Base-by-base conservation (phyloP, 2,329 filamentous ascomycete species). In the Aotearoamyces nothofagi region DNA sequence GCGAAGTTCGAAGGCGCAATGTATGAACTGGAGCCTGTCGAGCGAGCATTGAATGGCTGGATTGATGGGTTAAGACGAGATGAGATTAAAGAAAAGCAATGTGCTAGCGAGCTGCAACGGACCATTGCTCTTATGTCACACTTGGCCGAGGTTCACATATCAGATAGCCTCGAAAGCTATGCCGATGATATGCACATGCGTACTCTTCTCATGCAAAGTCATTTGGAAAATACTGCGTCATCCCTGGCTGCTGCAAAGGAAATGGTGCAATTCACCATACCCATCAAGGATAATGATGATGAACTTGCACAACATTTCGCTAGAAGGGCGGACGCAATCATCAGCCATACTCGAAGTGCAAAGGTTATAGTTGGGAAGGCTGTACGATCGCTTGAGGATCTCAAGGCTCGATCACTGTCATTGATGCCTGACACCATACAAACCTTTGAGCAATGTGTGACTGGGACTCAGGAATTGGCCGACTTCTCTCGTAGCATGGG, bases 1-100 rank as follows among this genome's bases (percentile, higher is more conserved):
- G 66, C 68, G 25, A 72, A 63, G 38, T 90, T 83, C 41, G 78
- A 83, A 43, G 75, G 77, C 23, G 80, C 84, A 2, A 55, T 90
- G 33, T 81, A 83, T 42, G 90, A 96, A 51, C 61, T 96, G 28
- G 82, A 93, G 48, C 83, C 86, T 1, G 82, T 96, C 8, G 90
- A 98, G 55, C 69, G 84, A 33, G 80, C 81, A 0, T 56, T 96
- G 27, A 93, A 93, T 46, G 69, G 68, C 31, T 93, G 84, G 71
- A 80, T 96, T 32, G 86, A 94, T 39, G 72, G 72, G 5, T 51
- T 94, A 31, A 76, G 83, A 38, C 74, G 73, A 29, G 84, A 92
- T 41, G 84, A 93, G 32, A 58, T 96, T 27, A 84, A 84, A 52
- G 79, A 87, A 54, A 72, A 78, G 50, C 77, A 82, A 43, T 84